Evolutionary conservation across 345 rosid species (phyloP).

Genomic region (Leavenworthia alabamica): DNA sequence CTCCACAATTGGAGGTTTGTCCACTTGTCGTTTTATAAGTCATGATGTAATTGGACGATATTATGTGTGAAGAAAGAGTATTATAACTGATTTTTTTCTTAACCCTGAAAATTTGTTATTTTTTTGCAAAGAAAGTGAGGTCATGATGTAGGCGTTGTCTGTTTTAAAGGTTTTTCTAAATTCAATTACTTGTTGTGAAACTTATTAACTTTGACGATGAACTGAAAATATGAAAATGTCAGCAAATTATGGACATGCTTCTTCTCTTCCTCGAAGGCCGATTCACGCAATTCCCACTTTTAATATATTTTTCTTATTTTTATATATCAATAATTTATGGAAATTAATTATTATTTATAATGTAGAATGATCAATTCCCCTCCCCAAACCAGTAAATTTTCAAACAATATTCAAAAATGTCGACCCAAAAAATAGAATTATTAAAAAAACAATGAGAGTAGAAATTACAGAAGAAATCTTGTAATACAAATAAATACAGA

Average conservation of each 20-base stretch:
- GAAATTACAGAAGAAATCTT: background rate
- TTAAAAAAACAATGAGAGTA: background rate
- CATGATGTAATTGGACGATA: background rate
- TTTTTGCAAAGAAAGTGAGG: background rate
- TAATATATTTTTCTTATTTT: background rate
- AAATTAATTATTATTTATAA: too few relatives aligned
- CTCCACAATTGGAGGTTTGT: background rate
- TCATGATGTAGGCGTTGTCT: slow-evolving; percentile 8
- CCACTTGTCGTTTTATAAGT: background rate
- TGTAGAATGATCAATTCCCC: background rate
- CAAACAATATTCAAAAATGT: background rate
- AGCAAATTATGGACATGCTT: slow-evolving; percentile 24
- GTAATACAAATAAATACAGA: background rate
- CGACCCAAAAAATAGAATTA: background rate
- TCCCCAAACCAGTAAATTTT: background rate
- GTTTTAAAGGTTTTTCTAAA: background rate
- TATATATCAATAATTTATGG: background rate
- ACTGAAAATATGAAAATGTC: background rate
- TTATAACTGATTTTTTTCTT: background rate
- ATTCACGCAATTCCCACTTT: slow-evolving; percentile 8
- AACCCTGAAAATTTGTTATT: background rate
- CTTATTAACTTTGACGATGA: background rate
- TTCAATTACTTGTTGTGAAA: background rate
- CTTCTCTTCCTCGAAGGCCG: slow-evolving; percentile 1
- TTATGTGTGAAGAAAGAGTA: background rate